Evolutionary conservation across 2,329 filamentous ascomycete genomes (phyloP).

Genomic region (Fusarium udum): DNA sequence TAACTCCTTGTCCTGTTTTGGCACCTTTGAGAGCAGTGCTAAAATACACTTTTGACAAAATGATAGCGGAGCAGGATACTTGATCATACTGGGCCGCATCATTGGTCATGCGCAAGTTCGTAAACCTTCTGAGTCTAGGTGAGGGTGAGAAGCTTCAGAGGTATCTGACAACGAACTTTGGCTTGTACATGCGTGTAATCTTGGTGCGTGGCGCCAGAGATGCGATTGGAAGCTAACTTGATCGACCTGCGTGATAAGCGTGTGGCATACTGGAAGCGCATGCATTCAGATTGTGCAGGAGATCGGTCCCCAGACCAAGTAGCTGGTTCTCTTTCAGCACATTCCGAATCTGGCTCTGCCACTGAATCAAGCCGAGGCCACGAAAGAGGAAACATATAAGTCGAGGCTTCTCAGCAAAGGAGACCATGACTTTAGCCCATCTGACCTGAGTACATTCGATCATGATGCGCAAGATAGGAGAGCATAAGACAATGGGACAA

Average conservation of each 20-base stretch:
- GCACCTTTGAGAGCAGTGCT: no score
- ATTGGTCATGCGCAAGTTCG: background rate
- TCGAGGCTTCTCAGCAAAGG: background rate
- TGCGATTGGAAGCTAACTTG: background rate
- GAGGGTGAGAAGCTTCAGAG: background rate
- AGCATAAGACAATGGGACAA: constrained; percentile 46
- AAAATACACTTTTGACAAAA: background rate
- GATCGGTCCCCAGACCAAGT: background rate
- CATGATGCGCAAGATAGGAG: background rate
- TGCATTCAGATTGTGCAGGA: background rate
- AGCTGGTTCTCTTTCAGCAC: background rate
- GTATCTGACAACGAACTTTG: background rate
- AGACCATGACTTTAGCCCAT: background rate
- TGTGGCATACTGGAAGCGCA: background rate
- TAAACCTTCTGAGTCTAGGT: background rate
- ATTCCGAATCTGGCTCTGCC: background rate
- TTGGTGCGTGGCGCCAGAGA: background rate
- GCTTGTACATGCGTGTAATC: background rate
- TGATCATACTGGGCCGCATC: background rate
- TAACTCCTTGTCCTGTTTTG: no score
- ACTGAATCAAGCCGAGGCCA: background rate
- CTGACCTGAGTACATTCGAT: background rate
- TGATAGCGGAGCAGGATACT: background rate
- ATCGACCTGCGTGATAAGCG: background rate
- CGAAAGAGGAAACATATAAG: background rate